phyloP scores from a whole-genome alignment of 1,284 basidiomycete species.

The Leccinum fuscescens region DNA sequence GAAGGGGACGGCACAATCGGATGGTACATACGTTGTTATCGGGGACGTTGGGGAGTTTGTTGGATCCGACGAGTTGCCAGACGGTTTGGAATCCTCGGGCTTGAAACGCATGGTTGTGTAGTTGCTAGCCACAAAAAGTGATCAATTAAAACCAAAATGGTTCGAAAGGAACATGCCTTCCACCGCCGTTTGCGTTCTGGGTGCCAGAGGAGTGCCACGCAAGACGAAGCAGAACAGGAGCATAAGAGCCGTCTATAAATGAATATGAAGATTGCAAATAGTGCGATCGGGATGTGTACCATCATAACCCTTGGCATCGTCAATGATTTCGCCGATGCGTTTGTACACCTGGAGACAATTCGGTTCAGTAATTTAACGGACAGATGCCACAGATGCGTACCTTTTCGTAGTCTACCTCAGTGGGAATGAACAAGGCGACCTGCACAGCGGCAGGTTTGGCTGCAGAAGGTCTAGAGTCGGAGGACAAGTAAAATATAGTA shows the following conservation, averaged over 20 bases:
- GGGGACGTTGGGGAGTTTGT: too few relatives aligned
- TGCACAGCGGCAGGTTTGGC: constrained; percentile 61
- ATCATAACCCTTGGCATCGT: constrained; percentile 76
- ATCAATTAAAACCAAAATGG: constrained; percentile 1
- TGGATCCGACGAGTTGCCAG: too few relatives aligned
- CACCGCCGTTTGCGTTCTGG: constrained; percentile 82
- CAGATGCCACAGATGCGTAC: constrained; percentile 35
- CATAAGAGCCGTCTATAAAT: constrained; percentile 81
- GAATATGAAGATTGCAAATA: constrained; percentile 1
- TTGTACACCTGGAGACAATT: constrained; percentile 72
- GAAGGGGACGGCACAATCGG: too few relatives aligned
- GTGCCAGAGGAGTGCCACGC: constrained; percentile 95
- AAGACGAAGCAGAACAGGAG: constrained; percentile 87
- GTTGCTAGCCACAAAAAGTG: constrained; percentile 53
- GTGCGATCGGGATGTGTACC: constrained; percentile 46
- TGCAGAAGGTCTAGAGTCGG: constrained; percentile 49
- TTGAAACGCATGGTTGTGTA: constrained; percentile 95
- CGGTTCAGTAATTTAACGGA: background rate
- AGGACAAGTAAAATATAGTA: constrained; percentile 52
- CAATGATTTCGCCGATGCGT: constrained; percentile 72
- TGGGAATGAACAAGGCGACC: constrained; percentile 64
- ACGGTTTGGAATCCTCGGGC: constrained; percentile 50
- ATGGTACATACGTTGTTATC: too few relatives aligned
- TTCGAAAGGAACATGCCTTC: constrained; percentile 55
- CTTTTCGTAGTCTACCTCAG: constrained; percentile 85